Conservation (phyloP, 139 green algal genomes). For the Eudorina sp. region DNA sequence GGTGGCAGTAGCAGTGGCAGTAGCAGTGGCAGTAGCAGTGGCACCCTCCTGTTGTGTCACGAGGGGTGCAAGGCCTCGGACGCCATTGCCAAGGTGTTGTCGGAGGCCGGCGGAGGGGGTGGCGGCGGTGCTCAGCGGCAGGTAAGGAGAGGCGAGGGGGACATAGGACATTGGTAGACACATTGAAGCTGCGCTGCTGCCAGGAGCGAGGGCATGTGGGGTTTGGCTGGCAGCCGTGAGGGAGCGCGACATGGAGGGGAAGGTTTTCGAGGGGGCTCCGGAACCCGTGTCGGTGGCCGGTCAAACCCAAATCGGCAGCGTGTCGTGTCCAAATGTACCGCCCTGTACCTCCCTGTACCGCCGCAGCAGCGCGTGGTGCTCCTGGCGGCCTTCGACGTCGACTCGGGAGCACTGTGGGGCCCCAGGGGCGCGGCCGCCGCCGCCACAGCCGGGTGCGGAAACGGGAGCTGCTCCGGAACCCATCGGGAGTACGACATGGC, state of each 20-base stretch:
- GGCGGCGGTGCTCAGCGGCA: background rate
- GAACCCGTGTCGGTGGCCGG: too few relatives aligned
- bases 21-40: background rate
- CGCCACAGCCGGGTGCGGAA: background rate
- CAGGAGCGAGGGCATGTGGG: too few relatives aligned
- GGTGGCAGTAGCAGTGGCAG: background rate
- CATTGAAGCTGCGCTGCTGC: too few relatives aligned
- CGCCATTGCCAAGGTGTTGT: background rate
- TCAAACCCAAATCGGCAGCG: too few relatives aligned
- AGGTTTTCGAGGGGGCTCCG: too few relatives aligned
- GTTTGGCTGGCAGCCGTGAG: too few relatives aligned
- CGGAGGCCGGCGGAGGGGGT: background rate
- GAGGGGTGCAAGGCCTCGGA: background rate
- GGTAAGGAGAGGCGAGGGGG: background rate
- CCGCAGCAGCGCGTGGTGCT: background rate
- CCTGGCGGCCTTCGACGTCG: constrained; percentile 31
- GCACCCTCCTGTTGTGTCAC: background rate
- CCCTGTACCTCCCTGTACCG: background rate
- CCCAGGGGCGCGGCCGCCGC: background rate
- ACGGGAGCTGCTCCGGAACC: background rate
- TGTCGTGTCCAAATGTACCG: too few relatives aligned
- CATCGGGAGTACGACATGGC: background rate
- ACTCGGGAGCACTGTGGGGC: background rate
- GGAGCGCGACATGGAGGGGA: too few relatives aligned
- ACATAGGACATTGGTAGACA: too few relatives aligned